Evolutionary conservation across 1,139 yeast species (phyloP), one percentile per base, ranked within the genome.

Genomic region (Arxiozyma slooffiae): DNA sequence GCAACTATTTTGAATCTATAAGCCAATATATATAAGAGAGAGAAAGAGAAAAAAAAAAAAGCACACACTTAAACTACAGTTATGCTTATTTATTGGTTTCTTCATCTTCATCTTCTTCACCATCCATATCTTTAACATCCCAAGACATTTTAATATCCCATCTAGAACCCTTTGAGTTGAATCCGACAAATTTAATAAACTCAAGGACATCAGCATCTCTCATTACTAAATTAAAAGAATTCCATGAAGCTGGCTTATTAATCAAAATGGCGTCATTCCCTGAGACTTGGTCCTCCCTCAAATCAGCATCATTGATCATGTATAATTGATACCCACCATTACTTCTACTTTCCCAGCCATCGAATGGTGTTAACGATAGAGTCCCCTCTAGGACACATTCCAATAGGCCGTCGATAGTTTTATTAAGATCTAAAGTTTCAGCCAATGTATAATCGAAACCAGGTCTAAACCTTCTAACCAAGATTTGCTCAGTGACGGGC

Each of bases 381-480:
- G 95, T 85, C 3, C 90, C 94, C 55, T 72, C 76, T 17, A 72
- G 53, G 1, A 69, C 60, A 50, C 64, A 56, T 17, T 66, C 68
- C 38, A 60, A 60, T 17, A 60, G 53, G n/a, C 56, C 53, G 23
- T 61, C 57, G 34, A 68, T 66, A 11, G 67, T 71, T 18, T 62
- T 62, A 21, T 74, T 69, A 44, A 74, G 71, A 44, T 79, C 83
- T 5, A 82, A 73, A 11, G 86, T 78, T 0, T 97, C 87, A 0
- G 98, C 98, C 48, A 94, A 73, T 4, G 92, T 90, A 67, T 87
- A 94, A 67, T 94, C 99, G 40, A 80, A 81, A 1, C 97, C 98
- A 0, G 97, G 98, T 59, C 98, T 78, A 70, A 94, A 94, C 56
- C 97, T 74, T 63, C 99, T 78, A 2, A 85, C 77, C 41, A 89